Conservation (phyloP, 2,329 filamentous ascomycete genomes). For the Colletotrichum sp. region DNA sequence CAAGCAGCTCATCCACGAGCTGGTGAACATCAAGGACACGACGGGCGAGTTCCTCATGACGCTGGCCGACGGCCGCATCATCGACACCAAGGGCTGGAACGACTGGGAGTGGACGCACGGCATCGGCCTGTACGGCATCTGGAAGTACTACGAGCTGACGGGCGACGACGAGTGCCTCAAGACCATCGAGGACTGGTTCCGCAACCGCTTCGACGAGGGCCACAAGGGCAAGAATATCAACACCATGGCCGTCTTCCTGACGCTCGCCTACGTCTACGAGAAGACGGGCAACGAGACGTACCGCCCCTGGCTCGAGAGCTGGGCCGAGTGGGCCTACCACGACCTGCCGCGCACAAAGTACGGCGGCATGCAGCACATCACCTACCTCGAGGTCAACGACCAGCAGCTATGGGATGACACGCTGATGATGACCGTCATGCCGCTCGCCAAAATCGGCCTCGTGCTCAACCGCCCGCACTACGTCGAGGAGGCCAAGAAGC, state of each 20-base stretch:
- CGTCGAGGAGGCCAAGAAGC: constrained; percentile 76
- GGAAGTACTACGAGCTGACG: constrained; percentile 80
- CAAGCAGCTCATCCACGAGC: constrained; percentile 71
- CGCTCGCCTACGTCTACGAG: constrained; percentile 80
- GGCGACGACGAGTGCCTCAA: constrained; percentile 63
- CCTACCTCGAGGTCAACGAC: constrained; percentile 72
- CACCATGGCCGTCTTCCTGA: constrained; percentile 81
- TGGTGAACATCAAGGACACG: constrained; percentile 78
- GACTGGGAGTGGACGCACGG: constrained; percentile 87
- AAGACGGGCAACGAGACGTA: constrained; percentile 72
- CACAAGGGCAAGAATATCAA: constrained; percentile 86
- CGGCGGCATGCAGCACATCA: constrained; percentile 78
- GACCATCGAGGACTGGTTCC: constrained; percentile 78
- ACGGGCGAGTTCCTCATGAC: constrained; percentile 76
- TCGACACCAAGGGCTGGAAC: constrained; percentile 85
- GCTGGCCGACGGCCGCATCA: constrained; percentile 74
- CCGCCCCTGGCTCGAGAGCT: constrained; percentile 78
- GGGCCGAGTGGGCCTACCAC: constrained; percentile 85
- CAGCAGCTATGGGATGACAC: constrained; percentile 87
- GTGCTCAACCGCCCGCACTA: constrained; percentile 74
- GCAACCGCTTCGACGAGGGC: constrained; percentile 68
- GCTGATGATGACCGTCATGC: constrained; percentile 86
- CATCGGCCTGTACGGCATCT: constrained; percentile 80
- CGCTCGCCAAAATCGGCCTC: constrained; percentile 79
- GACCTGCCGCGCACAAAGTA: constrained; percentile 74